These are phyloP conservation scores for Ustilago bromivora DNA, from an alignment of 1,284 basidiomycete species.

Conservation along the genomic window DNA sequence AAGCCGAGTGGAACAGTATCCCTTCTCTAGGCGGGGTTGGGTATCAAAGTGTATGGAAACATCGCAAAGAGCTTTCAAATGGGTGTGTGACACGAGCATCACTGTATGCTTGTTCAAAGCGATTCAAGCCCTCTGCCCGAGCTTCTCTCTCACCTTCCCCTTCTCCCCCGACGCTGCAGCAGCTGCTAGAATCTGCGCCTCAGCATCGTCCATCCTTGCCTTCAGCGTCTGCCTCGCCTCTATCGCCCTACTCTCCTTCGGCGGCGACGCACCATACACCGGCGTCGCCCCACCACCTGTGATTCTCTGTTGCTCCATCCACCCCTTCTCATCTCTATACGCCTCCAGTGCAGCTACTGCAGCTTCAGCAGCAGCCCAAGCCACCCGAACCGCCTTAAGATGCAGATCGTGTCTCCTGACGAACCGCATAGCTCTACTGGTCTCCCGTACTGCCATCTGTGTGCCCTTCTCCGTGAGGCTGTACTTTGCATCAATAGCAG, in stretches of 20 bases:
- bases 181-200: slow-evolving; percentile 8
- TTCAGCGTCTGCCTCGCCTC: slow-evolving; percentile 3
- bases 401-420: slow-evolving; percentile 51
- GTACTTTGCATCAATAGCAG: slow-evolving; percentile 35
- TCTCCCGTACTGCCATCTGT: slow-evolving; percentile 47
- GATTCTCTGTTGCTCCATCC: slow-evolving; percentile 23
- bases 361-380: slow-evolving; percentile 51
- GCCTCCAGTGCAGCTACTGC: slow-evolving; percentile 55
- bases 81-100: neutral
- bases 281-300: neutral
- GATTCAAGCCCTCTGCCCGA: neutral
- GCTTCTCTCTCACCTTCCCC: neutral
- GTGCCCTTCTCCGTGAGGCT: slow-evolving; percentile 39
- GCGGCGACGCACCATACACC: neutral
- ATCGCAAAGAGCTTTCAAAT: neutral
- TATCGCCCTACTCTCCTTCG: slow-evolving; percentile 6
- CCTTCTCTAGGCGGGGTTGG: neutral
- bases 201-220: slow-evolving; percentile 18
- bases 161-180: neutral
- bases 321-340: slow-evolving; percentile 49
- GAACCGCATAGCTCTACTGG: slow-evolving; percentile 43
- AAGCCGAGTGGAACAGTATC: neutral
- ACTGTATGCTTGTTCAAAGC: neutral
- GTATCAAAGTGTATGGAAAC: neutral
- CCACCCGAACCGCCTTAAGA: slow-evolving; percentile 47